Evolutionary conservation across 345 rosid genomes (phyloP).

Genomic region (Arabidopsis suecica): DNA sequence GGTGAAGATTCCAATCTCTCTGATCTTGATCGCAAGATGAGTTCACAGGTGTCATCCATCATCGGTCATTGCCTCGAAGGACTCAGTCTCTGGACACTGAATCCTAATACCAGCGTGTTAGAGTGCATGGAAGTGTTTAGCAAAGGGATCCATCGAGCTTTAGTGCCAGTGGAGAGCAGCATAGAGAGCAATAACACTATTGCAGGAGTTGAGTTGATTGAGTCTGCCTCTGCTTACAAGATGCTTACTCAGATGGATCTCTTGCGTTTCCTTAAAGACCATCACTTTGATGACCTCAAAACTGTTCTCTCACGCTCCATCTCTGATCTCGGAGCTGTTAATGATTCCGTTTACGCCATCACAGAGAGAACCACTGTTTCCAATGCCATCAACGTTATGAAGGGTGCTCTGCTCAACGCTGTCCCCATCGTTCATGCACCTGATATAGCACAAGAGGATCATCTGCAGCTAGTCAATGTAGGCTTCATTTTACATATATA

Average conservation of each 20-base stretch:
- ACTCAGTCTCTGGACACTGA: conserved; percentile 80
- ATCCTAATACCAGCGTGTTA: conserved; percentile 64
- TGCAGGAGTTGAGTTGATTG: conserved; percentile 67
- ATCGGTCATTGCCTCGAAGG: conserved; percentile 84
- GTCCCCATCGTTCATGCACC: conserved; percentile 77
- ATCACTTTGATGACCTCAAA: conserved; percentile 49
- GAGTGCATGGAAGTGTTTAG: conserved; percentile 87
- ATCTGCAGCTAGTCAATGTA: conserved; percentile 63
- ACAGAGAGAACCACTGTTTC: conserved; percentile 58
- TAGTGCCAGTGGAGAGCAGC: conserved; percentile 71
- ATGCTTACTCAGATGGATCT: conserved; percentile 90
- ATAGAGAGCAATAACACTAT: conserved; percentile 45
- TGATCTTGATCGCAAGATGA: conserved; percentile 67
- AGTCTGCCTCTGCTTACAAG: conserved; percentile 61
- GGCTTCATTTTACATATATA: not conserved
- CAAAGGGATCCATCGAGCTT: conserved; percentile 84
- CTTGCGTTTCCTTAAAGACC: conserved; percentile 55
- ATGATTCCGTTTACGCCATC: conserved; percentile 64
- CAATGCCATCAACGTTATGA: conserved; percentile 71
- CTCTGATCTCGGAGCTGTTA: conserved; percentile 52
- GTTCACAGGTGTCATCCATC: conserved; percentile 62
- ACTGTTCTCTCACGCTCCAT: conserved; percentile 48
- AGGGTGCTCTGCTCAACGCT: conserved; percentile 65
- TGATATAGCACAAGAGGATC: conserved; percentile 51
- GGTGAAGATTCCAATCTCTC: conserved; percentile 39